A percentile compares a stretch with the other conserved stretches of the same genome.
Evolutionary conservation across 2,329 filamentous ascomycete species (phyloP).

Genomic region (Colletotrichum lupini): DNA sequence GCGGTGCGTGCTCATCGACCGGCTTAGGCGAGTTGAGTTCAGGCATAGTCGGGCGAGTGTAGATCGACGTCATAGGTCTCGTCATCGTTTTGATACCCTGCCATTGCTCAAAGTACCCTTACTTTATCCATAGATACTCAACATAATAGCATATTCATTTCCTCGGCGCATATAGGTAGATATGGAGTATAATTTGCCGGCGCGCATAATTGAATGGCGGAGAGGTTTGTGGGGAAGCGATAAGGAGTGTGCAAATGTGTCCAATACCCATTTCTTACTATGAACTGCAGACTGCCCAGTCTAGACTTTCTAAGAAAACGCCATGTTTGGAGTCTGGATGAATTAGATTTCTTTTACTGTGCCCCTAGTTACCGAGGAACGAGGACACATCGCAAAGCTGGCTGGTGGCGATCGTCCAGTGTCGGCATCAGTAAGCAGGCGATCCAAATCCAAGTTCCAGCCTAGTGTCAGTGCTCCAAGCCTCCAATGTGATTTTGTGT

Average conservation of each 20-base stretch:
- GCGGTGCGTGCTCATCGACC: neutral
- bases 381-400: neutral
- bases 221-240: neutral
- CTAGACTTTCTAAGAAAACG: too few species aligned
- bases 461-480: conserved; percentile 1
- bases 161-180: too few species aligned
- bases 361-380: neutral
- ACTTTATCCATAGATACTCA: neutral
- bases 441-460: neutral
- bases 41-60: conserved; percentile 2
- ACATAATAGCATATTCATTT: neutral
- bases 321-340: neutral
- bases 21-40: conserved; percentile 8
- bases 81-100: neutral
- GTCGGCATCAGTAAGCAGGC: neutral
- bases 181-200: neutral
- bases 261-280: neutral
- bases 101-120: neutral
- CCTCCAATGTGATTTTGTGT: neutral
- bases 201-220: neutral
- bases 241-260: neutral
- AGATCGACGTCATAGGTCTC: conserved; percentile 13
- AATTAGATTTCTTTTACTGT: neutral
- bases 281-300: neutral
- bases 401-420: conserved; percentile 4